Conservation (phyloP, 2,329 filamentous ascomycete genomes). For the Ascochyta koolunga region DNA sequence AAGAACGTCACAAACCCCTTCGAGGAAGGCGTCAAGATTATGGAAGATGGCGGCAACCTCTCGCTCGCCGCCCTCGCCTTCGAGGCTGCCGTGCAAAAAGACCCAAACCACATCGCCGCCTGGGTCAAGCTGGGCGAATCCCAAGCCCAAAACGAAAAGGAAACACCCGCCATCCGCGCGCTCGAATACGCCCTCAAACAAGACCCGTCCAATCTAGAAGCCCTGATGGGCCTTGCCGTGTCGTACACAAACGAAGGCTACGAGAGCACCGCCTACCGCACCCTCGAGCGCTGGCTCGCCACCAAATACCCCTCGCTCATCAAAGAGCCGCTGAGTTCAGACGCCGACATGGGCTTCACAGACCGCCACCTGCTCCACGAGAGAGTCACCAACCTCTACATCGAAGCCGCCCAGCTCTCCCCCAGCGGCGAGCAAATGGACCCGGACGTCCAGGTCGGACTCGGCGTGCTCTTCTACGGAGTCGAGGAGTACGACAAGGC, state of each 20-base stretch:
- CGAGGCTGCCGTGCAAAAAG: constrained; percentile 91
- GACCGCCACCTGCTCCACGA: constrained; percentile 89
- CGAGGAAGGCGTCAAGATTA: constrained; percentile 89
- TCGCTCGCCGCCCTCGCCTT: constrained; percentile 93
- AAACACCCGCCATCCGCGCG: constrained; percentile 91
- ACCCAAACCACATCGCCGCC: constrained; percentile 84
- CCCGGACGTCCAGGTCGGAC: constrained; percentile 94
- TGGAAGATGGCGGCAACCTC: constrained; percentile 91
- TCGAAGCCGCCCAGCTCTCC: constrained; percentile 87
- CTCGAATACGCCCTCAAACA: constrained; percentile 89
- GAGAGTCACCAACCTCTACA: constrained; percentile 88
- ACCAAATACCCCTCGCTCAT: constrained; percentile 88
- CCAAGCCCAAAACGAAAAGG: constrained; percentile 98
- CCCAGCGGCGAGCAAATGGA: constrained; percentile 96
- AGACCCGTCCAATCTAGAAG: constrained; percentile 84
- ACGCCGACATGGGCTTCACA: constrained; percentile 89
- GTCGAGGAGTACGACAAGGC: constrained; percentile 98
- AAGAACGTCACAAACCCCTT: constrained; percentile 81
- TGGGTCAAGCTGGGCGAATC: constrained; percentile 92
- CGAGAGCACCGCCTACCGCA: constrained; percentile 94
- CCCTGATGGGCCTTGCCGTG: constrained; percentile 93
- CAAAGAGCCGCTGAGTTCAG: constrained; percentile 72
- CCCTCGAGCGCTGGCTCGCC: constrained; percentile 95
- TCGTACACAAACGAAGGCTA: constrained; percentile 99
- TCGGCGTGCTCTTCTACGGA: constrained; percentile 97